Evolutionary conservation across 768 basidiomycete genomes (phyloP), one percentile per base, ranked within the genome.

Genomic region (Lactifluus pinguis): DNA sequence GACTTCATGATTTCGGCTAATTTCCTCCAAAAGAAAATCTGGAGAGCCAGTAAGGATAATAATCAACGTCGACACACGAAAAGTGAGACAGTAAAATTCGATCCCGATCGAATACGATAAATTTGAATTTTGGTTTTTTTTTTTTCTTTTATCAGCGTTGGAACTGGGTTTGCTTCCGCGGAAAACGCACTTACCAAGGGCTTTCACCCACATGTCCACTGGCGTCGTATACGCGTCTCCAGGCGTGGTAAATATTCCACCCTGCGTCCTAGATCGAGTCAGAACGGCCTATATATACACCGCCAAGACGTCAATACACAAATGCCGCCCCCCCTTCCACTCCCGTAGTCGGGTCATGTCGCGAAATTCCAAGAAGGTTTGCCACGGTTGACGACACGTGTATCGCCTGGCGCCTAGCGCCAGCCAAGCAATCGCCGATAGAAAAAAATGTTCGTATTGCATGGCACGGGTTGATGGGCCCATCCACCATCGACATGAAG

Each of bases 131-230:
- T 25, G 25, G 25, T 25, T 25, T 25, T 25, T 25, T 25, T 25
- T 25, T 25, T 25, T 25, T 25, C 25, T 25, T 74, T 85, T 83
- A 83, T 74, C 68, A 51, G 30, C 38, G 50, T 1, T 49, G 30
- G 29, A 42, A 49, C 34, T 30, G 19, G 49, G 25, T 44, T 48
- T 68, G 63, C 59, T 65, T 60, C 55, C 55, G 67, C 49, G 52
- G 63, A 69, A 68, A 65, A 64, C 48, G 61, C 58, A 75, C 85
- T 73, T 71, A 90, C 91, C 91, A 53, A 93, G 80, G 15, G 80
- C 87, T 71, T 89, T 90, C 57, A 91, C 83, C 90, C 90, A 92
- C 87, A 92, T 90, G 68, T 93, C 90, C 49, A 93, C 80, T 1
- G 91, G 90, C 7, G 90, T 91, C 42, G 88, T 92, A 69, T 87